Evolutionary conservation across 306 rosid genomes (phyloP).

Genomic region (Dalbergia cultrata): DNA sequence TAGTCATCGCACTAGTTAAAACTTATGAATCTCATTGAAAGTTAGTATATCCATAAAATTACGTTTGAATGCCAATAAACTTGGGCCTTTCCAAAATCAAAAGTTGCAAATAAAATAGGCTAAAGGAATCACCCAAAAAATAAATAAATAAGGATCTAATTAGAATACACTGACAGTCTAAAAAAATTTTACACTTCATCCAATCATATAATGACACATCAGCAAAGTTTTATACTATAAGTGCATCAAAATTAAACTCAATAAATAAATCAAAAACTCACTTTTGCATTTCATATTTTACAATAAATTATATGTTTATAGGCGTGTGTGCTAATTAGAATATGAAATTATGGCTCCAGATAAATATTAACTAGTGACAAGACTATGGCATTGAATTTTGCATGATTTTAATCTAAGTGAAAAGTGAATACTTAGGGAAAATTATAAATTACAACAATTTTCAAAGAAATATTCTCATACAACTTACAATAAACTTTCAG

Average conservation of each 20-base stretch:
- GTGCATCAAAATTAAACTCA: no score
- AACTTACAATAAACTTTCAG: not conserved
- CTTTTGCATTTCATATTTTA: slow-evolving; percentile 29
- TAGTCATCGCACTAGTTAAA: slow-evolving; percentile 10
- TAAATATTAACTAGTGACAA: slow-evolving; percentile 22
- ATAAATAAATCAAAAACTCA: not conserved
- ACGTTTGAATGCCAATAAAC: slow-evolving; percentile 3
- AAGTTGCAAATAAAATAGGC: slow-evolving; percentile 11
- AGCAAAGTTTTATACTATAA: no score
- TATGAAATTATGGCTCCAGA: slow-evolving; percentile 8
- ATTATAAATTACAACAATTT: slow-evolving; percentile 28
- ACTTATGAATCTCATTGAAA: slow-evolving; percentile 26
- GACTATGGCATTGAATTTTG: slow-evolving; percentile 12
- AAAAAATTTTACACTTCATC: no score
- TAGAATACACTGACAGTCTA: no score
- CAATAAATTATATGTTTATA: slow-evolving; percentile 27
- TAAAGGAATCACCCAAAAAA: not conserved
- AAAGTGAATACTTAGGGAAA: slow-evolving; percentile 32
- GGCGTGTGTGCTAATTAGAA: slow-evolving; percentile 7
- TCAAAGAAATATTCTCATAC: slow-evolving; percentile 9
- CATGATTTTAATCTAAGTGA: slow-evolving; percentile 6
- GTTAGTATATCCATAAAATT: slow-evolving; percentile 7
- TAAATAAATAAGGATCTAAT: not conserved
- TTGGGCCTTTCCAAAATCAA: slow-evolving; percentile 22
- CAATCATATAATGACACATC: no score